These are phyloP conservation scores for Corrigiola litoralis DNA, from an alignment of 179 eudicot species.

Conservation along the genomic window DNA sequence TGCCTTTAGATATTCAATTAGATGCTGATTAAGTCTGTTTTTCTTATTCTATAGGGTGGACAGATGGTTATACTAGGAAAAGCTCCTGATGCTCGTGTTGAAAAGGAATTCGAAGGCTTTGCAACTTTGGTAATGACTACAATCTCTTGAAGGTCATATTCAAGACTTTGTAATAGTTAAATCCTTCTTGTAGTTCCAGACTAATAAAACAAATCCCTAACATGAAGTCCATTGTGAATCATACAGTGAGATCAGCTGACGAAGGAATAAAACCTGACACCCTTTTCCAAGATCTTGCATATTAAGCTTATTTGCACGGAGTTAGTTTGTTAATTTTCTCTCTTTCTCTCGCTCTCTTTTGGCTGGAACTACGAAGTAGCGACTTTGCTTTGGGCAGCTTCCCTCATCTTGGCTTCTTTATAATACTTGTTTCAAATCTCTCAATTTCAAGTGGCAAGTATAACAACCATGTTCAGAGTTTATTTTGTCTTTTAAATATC, in stretches of 20 bases:
- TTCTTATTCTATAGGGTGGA: slow-evolving; percentile 49
- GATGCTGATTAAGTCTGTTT: neutral
- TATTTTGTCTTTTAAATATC: no score
- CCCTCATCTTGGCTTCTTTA: no score
- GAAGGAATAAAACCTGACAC: no score
- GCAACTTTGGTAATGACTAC: slow-evolving; percentile 46
- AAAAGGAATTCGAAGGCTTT: slow-evolving; percentile 62
- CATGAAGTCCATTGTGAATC: neutral
- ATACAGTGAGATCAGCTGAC: neutral
- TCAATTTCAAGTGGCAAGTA: no score
- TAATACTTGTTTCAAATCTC: no score
- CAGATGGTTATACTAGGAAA: slow-evolving; percentile 66
- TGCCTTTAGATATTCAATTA: neutral
- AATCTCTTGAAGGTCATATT: slow-evolving; percentile 4
- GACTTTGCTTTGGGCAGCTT: no score
- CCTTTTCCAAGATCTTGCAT: no score
- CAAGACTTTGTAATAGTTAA: neutral
- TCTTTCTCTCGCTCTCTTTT: no score
- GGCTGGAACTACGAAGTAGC: no score
- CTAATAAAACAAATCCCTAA: neutral
- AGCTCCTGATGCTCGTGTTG: slow-evolving; percentile 53
- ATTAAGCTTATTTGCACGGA: no score
- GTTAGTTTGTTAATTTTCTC: no score
- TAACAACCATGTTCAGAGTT: no score
- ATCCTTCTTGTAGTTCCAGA: neutral